Conservation (phyloP, 129 eudicot genomes). For the Deinandra increscens region DNA sequence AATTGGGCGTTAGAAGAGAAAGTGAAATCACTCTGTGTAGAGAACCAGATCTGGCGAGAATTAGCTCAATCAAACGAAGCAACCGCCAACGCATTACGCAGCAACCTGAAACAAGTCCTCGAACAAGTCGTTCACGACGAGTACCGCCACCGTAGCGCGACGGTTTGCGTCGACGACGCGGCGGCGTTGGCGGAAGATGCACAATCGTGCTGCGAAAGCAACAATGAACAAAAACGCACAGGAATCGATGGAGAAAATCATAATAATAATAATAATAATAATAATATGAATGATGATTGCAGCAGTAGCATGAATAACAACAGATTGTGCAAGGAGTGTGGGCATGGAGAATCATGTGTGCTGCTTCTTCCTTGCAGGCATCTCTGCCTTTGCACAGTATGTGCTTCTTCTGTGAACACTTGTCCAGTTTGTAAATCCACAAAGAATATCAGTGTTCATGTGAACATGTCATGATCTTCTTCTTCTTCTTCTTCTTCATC, state of each 20-base stretch:
- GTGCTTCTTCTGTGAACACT: slow-evolving; percentile 58
- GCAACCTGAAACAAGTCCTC: slow-evolving; percentile 64
- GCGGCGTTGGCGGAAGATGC: slow-evolving; percentile 56
- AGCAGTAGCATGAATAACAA: slow-evolving; percentile 9
- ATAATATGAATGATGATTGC: slow-evolving; percentile 25
- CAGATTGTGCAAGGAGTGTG: slow-evolving; percentile 69
- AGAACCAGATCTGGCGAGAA: slow-evolving; percentile 88
- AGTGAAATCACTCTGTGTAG: slow-evolving; percentile 61
- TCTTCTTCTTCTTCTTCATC: no score
- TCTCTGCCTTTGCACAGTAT: slow-evolving; percentile 72
- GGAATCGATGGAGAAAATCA: neutral
- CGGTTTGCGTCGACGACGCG: slow-evolving; percentile 29
- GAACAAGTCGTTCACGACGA: slow-evolving; percentile 50
- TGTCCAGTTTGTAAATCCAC: slow-evolving; percentile 78
- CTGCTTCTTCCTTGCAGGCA: slow-evolving; percentile 86
- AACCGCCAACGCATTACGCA: slow-evolving; percentile 73
- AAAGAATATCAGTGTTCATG: slow-evolving; percentile 78
- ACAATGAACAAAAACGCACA: slow-evolving; percentile 24
- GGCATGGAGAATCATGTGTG: slow-evolving; percentile 65
- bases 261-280: no score
- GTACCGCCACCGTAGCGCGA: slow-evolving; percentile 19
- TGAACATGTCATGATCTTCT: slow-evolving; percentile 50
- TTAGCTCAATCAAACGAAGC: slow-evolving; percentile 91
- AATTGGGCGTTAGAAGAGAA: slow-evolving; percentile 70
- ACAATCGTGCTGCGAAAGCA: slow-evolving; percentile 86